phyloP scores from a whole-genome alignment of 169 alveolate species.

The Perkinsus olseni region DNA sequence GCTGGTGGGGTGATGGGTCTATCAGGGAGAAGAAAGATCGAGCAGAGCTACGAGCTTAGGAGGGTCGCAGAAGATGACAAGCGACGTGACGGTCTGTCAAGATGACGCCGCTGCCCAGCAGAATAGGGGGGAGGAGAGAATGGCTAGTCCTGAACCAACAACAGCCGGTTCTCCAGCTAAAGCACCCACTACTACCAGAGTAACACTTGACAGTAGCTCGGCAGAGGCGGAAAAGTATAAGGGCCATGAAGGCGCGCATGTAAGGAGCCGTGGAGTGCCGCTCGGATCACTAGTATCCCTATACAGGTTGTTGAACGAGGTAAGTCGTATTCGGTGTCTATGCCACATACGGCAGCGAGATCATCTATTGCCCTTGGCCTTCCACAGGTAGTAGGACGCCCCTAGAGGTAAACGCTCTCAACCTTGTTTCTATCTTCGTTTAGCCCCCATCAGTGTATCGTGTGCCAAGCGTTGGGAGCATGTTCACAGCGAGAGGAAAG shows the following conservation, averaged over 20 bases:
- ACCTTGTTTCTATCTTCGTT: background rate
- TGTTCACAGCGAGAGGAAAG: background rate
- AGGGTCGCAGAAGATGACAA: no score
- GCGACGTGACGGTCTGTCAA: no score
- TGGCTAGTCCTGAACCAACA: no score
- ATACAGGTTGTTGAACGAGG: background rate
- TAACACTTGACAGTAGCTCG: no score
- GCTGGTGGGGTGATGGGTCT: background rate
- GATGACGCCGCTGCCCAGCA: no score
- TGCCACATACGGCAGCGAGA: background rate
- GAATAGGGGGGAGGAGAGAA: no score
- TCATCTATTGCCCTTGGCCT: background rate
- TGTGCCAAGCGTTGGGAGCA: background rate
- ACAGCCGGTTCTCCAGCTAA: no score
- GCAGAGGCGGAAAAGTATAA: no score
- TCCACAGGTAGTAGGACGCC: background rate
- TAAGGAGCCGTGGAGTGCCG: no score
- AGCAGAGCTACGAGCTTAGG: no score
- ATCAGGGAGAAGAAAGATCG: background rate
- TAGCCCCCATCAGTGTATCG: background rate
- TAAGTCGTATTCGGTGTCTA: background rate
- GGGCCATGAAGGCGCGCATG: background rate
- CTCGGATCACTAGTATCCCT: background rate
- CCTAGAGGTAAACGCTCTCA: background rate
- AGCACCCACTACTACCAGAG: no score